These are phyloP conservation scores for Epichloe bromicola DNA, from an alignment of 2,329 filamentous ascomycete species.

Conservation along the genomic window DNA sequence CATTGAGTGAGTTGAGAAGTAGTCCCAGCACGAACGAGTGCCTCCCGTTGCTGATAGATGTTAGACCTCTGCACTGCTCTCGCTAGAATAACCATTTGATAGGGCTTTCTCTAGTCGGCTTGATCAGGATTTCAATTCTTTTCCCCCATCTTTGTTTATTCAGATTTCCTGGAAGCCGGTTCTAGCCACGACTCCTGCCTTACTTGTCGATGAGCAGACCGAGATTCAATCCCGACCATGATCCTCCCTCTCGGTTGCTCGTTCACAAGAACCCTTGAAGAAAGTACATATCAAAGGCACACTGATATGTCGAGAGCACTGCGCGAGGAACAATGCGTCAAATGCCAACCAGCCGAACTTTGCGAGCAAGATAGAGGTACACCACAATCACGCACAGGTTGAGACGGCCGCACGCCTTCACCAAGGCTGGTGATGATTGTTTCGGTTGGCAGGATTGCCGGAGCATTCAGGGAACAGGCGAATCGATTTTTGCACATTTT, in stretches of 20 bases:
- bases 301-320: background rate
- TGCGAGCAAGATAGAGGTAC: background rate
- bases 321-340: background rate
- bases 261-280: background rate
- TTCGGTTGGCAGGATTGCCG: background rate
- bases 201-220: background rate
- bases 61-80: background rate
- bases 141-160: background rate
- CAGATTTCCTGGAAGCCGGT: too few relatives aligned
- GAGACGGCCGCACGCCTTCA: background rate
- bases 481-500: background rate
- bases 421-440: background rate
- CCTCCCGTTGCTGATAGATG: background rate
- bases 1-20: slow-evolving; percentile 1
- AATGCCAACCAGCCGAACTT: background rate
- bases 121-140: background rate
- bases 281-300: background rate
- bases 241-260: background rate
- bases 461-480: background rate
- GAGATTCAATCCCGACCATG: background rate
- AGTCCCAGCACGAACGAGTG: background rate
- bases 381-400: background rate
- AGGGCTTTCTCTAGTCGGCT: background rate
- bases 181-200: background rate
- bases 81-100: background rate